Percentiles rank a stretch among this genome's conserved stretches.
These are phyloP conservation scores for Casuarina cunninghamiana DNA, from an alignment of 306 rosid genomes.

Conservation along the genomic window DNA sequence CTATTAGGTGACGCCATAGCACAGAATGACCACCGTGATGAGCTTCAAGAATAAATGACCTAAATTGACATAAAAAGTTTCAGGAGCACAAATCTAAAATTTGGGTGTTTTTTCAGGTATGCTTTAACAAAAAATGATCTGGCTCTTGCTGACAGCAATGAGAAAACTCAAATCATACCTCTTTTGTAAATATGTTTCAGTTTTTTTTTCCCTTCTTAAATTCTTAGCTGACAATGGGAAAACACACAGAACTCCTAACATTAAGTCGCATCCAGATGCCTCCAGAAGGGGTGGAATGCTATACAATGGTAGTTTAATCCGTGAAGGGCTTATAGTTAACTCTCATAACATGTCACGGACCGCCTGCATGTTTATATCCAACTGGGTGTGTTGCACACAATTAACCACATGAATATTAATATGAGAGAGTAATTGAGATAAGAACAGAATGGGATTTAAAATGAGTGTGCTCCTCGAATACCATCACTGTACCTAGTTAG, in stretches of 20 bases:
- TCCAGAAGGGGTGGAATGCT: not conserved
- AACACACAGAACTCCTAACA: not conserved
- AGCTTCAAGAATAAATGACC: not conserved
- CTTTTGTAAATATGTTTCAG: no score
- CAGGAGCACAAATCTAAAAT: not conserved
- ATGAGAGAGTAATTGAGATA: not conserved
- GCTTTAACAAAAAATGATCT: not conserved
- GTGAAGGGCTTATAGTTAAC: not conserved
- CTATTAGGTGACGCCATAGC: no score
- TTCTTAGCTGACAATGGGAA: not conserved
- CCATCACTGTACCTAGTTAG: not conserved
- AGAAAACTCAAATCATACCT: not conserved
- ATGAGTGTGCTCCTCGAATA: not conserved
- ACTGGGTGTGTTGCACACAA: not conserved
- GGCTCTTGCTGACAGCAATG: not conserved
- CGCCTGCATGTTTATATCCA: not conserved
- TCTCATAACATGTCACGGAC: not conserved
- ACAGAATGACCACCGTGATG: not conserved
- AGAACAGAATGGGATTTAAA: not conserved
- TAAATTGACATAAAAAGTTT: no score
- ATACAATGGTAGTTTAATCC: not conserved
- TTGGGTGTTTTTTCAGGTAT: not conserved
- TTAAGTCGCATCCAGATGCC: not conserved
- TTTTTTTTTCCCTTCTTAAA: not conserved
- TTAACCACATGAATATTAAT: not conserved